A percentile compares a stretch with the other conserved stretches of the same genome.
phyloP scores from a whole-genome alignment of 257 asterid species.

The Lycium barbarum region DNA sequence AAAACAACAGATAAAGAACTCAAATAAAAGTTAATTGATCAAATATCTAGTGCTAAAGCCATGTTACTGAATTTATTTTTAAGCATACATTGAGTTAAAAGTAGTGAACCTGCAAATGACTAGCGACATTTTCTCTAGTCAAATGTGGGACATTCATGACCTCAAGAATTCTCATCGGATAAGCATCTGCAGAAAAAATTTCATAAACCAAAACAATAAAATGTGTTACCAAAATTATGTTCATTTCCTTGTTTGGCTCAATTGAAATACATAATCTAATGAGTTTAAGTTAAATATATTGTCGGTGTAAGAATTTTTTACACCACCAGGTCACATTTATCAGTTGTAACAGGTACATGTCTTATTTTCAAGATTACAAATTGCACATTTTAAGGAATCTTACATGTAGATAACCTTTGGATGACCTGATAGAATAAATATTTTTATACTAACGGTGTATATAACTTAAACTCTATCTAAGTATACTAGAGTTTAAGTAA shows the following conservation, averaged over 20 bases:
- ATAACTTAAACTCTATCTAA: not conserved
- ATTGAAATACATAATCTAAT: not conserved
- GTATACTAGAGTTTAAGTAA: not conserved
- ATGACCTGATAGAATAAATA: not conserved
- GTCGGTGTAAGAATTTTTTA: too few species aligned
- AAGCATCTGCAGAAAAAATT: conserved; percentile 46
- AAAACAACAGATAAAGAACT: not conserved
- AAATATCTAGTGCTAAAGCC: not conserved
- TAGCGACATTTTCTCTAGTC: conserved; percentile 69
- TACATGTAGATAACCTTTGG: not conserved
- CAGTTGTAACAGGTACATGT: too few species aligned
- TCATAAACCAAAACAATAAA: not conserved
- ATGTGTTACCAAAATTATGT: not conserved
- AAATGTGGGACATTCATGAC: conserved; percentile 61
- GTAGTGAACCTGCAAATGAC: conserved; percentile 68
- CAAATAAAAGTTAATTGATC: not conserved
- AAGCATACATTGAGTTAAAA: not conserved
- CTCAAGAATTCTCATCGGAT: conserved; percentile 59
- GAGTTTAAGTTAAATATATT: too few species aligned
- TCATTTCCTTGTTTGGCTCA: not conserved
- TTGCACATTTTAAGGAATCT: not conserved
- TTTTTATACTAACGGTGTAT: too few species aligned
- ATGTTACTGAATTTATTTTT: not conserved
- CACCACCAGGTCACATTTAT: too few species aligned
- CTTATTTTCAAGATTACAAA: too few species aligned